Conservation (phyloP, 75 land plant genomes). For the Cupressus sempervirens region DNA sequence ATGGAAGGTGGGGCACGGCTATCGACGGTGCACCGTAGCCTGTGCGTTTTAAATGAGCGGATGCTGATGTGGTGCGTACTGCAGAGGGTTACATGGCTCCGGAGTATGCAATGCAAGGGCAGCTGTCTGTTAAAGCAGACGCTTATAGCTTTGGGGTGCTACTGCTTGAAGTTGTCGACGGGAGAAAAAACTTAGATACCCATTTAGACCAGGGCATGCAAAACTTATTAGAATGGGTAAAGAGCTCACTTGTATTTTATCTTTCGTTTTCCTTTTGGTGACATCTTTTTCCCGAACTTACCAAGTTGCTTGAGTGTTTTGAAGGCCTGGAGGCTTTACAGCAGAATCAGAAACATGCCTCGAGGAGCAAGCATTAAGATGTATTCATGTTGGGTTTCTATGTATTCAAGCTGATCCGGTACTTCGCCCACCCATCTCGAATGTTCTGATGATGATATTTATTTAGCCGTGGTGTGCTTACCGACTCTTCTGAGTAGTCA, state of each 20-base stretch:
- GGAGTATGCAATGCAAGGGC: constrained; percentile 14
- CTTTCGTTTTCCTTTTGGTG: background rate
- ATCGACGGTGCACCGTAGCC: too few relatives aligned
- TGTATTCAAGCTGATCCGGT: constrained; percentile 11
- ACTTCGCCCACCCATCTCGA: constrained; percentile 14
- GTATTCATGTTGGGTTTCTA: constrained; percentile 12
- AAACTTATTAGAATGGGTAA: constrained; percentile 2
- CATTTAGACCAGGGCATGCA: background rate
- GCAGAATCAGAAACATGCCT: background rate
- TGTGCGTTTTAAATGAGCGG: background rate
- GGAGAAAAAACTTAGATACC: background rate
- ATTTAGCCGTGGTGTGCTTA: too few relatives aligned
- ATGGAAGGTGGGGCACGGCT: too few relatives aligned
- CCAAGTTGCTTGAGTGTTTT: background rate
- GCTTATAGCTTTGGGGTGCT: constrained; percentile 14
- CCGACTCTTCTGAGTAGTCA: too few relatives aligned
- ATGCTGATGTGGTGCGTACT: background rate
- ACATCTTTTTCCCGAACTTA: background rate
- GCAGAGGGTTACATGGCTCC: constrained; percentile 14
- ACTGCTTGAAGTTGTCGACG: constrained; percentile 10
- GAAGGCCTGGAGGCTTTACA: background rate
- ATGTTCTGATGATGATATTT: constrained; percentile 8
- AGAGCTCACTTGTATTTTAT: background rate
- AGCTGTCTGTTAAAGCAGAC: constrained; percentile 6
- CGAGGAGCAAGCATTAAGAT: constrained; percentile 8